Percentiles rank a stretch among this genome's conserved stretches.
phyloP scores from a whole-genome alignment of 2,329 filamentous ascomycete species.

The Penicillium concentricum region DNA sequence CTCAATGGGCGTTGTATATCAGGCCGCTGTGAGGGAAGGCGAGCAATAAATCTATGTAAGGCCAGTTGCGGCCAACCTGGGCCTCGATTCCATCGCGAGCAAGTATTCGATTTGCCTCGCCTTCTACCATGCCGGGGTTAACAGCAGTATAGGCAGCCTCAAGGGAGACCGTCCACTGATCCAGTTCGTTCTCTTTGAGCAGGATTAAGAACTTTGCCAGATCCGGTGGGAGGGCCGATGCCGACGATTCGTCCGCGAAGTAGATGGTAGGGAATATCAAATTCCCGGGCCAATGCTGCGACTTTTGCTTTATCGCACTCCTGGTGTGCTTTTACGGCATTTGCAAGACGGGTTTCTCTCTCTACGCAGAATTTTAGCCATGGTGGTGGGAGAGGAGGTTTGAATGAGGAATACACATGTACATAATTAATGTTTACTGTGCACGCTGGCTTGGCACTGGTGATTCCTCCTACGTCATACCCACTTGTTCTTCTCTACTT shows the following conservation, averaged over 20 bases:
- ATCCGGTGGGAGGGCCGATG: neutral
- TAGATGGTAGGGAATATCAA: neutral
- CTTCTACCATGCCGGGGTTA: neutral
- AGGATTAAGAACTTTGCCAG: neutral
- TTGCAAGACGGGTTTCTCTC: neutral
- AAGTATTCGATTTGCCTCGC: neutral
- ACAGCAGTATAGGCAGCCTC: neutral
- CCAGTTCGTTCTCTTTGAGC: neutral
- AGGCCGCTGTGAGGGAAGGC: neutral
- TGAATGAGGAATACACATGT: neutral
- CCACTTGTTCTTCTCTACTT: neutral
- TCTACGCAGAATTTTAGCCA: neutral
- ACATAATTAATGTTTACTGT: neutral
- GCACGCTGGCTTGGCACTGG: neutral
- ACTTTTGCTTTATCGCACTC: neutral
- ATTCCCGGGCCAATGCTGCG: neutral
- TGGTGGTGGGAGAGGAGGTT: neutral
- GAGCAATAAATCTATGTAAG: neutral
- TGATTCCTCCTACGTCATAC: neutral
- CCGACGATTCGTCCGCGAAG: neutral
- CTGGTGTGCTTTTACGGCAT: neutral
- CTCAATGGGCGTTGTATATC: neutral
- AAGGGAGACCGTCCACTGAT: neutral
- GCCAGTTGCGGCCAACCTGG: neutral
- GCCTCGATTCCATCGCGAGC: neutral